A percentile compares a stretch with the other conserved stretches of the same genome.
phyloP scores from a whole-genome alignment of 495 filamentous ascomycete genomes.

The Aspergillus biplanus region DNA sequence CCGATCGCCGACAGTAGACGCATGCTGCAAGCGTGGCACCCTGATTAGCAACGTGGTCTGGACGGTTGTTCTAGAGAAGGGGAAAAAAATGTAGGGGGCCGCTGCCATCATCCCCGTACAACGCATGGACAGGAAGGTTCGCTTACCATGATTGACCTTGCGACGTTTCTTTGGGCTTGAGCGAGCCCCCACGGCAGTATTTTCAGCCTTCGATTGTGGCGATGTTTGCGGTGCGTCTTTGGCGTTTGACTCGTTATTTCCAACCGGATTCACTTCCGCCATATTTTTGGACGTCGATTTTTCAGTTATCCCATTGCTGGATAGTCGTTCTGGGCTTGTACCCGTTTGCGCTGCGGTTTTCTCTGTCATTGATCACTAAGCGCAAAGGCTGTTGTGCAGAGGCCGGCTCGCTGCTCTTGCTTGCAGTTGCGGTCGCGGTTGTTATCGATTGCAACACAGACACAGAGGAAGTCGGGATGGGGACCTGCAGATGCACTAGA shows the following conservation, averaged over 20 bases:
- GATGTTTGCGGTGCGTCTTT: constrained; percentile 36
- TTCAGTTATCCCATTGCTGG: constrained; percentile 27
- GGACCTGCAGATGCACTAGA: constrained; percentile 35
- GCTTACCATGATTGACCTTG: constrained; percentile 99
- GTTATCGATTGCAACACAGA: constrained; percentile 21
- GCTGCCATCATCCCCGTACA: constrained; percentile 35
- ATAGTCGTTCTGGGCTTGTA: constrained; percentile 31
- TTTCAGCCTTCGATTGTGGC: constrained; percentile 44
- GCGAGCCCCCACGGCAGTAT: constrained; percentile 40
- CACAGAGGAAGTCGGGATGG: constrained; percentile 9
- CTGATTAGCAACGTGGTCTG: constrained; percentile 37
- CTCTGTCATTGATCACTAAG: constrained; percentile 45
- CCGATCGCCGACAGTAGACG: constrained; percentile 98
- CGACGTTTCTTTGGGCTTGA: constrained; percentile 89
- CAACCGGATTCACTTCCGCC: constrained; percentile 25
- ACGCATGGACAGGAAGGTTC: constrained; percentile 29
- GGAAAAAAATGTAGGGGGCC: constrained; percentile 35
- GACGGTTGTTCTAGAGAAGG: constrained; percentile 18
- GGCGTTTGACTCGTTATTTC: constrained; percentile 31
- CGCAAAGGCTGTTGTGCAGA: constrained; percentile 38
- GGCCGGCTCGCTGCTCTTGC: constrained; percentile 26
- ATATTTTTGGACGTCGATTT: constrained; percentile 19
- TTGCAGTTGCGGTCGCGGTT: constrained; percentile 2
- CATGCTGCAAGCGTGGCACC: constrained; percentile 68
- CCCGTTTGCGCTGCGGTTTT: constrained; percentile 35